Percentiles rank a stretch among this genome's conserved stretches.
These are phyloP conservation scores for Coemansia sp. DNA, from an alignment of 192 early-diverging fungal genomes.

Conservation along the genomic window DNA sequence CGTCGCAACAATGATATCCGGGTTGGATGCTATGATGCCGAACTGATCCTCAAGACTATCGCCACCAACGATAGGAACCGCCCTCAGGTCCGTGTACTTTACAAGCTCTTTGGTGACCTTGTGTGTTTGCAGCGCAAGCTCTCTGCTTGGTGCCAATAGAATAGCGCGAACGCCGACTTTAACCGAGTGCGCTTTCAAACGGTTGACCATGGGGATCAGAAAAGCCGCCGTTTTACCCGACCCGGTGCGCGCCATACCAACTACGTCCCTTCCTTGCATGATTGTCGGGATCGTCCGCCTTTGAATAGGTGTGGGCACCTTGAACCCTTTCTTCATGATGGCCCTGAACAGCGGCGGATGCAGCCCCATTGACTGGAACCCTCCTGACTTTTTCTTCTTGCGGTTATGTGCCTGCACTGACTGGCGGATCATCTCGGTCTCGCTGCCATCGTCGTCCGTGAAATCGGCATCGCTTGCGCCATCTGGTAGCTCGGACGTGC, in stretches of 20 bases:
- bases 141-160: constrained; percentile 92
- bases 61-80: constrained; percentile 91
- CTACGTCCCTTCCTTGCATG: constrained; percentile 89
- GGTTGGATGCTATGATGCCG: constrained; percentile 87
- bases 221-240: constrained; percentile 98
- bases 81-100: constrained; percentile 91
- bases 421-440: constrained; percentile 41
- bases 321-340: constrained; percentile 91
- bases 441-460: constrained; percentile 19
- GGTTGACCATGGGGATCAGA: constrained; percentile 89
- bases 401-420: constrained; percentile 68
- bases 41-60: constrained; percentile 98
- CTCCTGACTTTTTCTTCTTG: constrained; percentile 95
- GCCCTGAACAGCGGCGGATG: constrained; percentile 82
- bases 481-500: neutral
- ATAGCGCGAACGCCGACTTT: constrained; percentile 82
- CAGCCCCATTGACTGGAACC: constrained; percentile 98
- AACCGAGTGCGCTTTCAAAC: constrained; percentile 84
- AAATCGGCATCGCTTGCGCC: neutral
- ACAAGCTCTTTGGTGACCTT: constrained; percentile 90
- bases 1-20: constrained; percentile 88
- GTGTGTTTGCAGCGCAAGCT: constrained; percentile 95
- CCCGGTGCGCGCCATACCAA: constrained; percentile 98
- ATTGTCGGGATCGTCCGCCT: constrained; percentile 92
- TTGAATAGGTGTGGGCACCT: constrained; percentile 98